These are phyloP conservation scores for Rhizopogon vesiculosus DNA, from an alignment of 768 basidiomycete species.

Conservation along the genomic window DNA sequence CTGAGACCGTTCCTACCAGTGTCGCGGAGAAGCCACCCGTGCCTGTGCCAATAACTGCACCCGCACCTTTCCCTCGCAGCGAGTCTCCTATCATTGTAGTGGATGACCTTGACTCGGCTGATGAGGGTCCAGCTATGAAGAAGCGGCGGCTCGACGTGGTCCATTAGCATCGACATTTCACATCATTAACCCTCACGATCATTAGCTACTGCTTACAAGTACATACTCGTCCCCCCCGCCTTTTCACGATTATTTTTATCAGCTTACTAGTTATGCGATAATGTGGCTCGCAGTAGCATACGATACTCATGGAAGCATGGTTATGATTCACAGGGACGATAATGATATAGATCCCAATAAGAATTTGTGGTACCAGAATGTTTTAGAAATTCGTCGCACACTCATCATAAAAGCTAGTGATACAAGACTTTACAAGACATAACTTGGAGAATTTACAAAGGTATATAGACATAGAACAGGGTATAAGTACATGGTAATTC, in stretches of 20 bases:
- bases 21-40: conserved; percentile 21
- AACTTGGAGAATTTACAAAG: too few species aligned
- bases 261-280: conserved; percentile 2
- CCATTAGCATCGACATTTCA: not conserved
- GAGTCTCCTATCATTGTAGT: conserved; percentile 57
- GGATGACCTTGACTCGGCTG: conserved; percentile 48
- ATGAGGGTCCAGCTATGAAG: conserved; percentile 52
- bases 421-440: too few species aligned
- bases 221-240: not conserved
- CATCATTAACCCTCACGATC: not conserved
- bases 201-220: not conserved
- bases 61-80: conserved; percentile 12
- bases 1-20: conserved; percentile 14
- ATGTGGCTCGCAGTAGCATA: not conserved
- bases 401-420: not conserved
- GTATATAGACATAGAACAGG: too few species aligned
- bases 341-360: not conserved
- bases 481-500: too few species aligned
- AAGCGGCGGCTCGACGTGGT: conserved; percentile 36
- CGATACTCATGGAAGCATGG: not conserved
- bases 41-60: conserved; percentile 27
- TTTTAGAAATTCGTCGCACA: not conserved
- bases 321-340: not conserved
- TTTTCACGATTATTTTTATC: not conserved
- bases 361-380: not conserved